These are phyloP conservation scores for Calonectria hongkongensis DNA, from an alignment of 2,329 filamentous ascomycete species.

Conservation along the genomic window DNA sequence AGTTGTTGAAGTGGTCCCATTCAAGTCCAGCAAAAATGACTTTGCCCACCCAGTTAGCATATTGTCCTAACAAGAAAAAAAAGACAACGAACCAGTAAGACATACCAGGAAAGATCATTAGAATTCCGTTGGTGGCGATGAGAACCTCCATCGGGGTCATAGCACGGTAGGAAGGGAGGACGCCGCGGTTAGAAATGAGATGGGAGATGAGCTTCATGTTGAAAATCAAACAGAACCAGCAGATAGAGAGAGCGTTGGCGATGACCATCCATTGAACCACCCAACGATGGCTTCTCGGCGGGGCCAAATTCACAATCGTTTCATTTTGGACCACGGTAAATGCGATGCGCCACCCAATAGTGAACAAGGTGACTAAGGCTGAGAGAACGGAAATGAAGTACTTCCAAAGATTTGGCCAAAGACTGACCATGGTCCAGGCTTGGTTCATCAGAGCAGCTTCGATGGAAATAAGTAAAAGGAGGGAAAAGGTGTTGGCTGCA, in stretches of 20 bases:
- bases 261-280: conserved; percentile 62
- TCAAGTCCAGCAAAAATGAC: conserved; percentile 71
- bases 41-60: conserved; percentile 49
- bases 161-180: conserved; percentile 65
- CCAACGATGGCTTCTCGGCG: conserved; percentile 58
- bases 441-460: conserved; percentile 70
- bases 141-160: conserved; percentile 73
- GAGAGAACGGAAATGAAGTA: conserved; percentile 58
- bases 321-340: conserved; percentile 61
- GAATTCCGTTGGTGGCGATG: conserved; percentile 72
- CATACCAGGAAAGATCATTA: conserved; percentile 75
- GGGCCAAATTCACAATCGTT: conserved; percentile 51
- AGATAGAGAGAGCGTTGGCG: conserved; percentile 64
- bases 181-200: conserved; percentile 66
- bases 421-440: conserved; percentile 70
- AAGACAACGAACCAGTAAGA: conserved; percentile 32
- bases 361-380: conserved; percentile 57
- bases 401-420: conserved; percentile 66
- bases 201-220: conserved; percentile 70
- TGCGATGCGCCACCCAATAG: conserved; percentile 58
- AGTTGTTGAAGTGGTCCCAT: conserved; percentile 63
- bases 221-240: conserved; percentile 75
- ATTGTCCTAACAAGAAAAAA: neutral
- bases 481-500: conserved; percentile 63
- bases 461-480: conserved; percentile 67